Base-by-base conservation (phyloP, 2,329 filamentous ascomycete species). In the Macroventuria anomochaeta region DNA sequence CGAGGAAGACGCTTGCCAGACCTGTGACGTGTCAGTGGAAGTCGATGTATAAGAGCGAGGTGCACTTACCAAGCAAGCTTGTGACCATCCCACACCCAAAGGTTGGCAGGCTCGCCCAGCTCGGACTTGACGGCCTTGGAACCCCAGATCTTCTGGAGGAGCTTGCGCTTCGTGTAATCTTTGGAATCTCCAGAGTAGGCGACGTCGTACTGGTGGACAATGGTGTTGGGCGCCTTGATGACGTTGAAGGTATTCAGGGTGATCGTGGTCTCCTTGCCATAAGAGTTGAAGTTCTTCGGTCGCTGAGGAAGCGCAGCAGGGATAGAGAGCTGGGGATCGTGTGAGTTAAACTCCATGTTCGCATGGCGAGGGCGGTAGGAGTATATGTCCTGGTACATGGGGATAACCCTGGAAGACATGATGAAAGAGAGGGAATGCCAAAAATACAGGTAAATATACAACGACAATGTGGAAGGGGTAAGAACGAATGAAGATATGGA, bases 201-300 rank as follows among this genome's bases (percentile, higher is more conserved):
- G 21, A 96, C 78, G 77, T 96, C 91, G 64, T 93, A 97, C 69
- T 97, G 93, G 58, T 87, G 87, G 18, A 97, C 84, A 0, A 84
- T 83, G 11, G 79, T 82, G 2, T 73, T 80, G 0, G 86, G 86
- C 49, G 87, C 85, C 8, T 78, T 75, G 0, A 72, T 75, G 48
- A 97, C 87, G 0, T 86, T 81, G 74, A 88, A 96, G 10, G 91
- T 86, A 70, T 97, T 97, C 31, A 96, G 76, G 0, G 69, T 73
- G 17, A 83, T 64, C 29, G 68, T 67, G 25, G 73, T 66, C 20
- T 73, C 63, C 26, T 60, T 71, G 31, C 80, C 81, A 32, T 72
- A 69, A 37, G 54, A 72, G 54, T 72, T 75, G 66, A 75, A 68
- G 46, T 64, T 65, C 26, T 62, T 64, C 8, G 73, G 78, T 7